A percentile compares a stretch with the other conserved stretches of the same genome.
These are phyloP conservation scores for Emergomyces orientalis DNA, from an alignment of 2,329 filamentous ascomycete genomes.

Conservation along the genomic window DNA sequence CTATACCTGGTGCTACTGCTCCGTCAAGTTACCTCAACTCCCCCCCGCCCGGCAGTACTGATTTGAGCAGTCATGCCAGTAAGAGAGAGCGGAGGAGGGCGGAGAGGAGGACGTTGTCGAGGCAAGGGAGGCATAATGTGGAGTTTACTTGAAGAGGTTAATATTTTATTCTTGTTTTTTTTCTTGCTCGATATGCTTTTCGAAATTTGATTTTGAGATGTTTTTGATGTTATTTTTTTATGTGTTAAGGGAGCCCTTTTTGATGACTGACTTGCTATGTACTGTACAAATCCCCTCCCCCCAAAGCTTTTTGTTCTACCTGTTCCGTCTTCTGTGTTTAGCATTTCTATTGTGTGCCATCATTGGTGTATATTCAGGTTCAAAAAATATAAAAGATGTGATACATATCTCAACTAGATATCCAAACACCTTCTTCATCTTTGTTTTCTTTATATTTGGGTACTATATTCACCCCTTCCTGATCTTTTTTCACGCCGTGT, in stretches of 20 bases:
- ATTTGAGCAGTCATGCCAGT: constrained; percentile 44
- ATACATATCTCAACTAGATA: not conserved
- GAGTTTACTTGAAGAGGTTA: constrained; percentile 38
- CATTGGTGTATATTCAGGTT: not conserved
- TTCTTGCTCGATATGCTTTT: not conserved
- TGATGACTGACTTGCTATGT: not conserved
- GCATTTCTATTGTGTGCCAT: not conserved
- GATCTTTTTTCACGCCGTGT: no score
- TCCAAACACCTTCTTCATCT: no score
- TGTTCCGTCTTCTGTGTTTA: not conserved
- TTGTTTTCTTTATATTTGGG: no score
- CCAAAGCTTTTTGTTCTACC: not conserved
- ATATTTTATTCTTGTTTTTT: not conserved
- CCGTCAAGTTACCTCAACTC: constrained; percentile 32
- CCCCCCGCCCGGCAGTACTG: constrained; percentile 36
- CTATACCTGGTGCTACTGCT: constrained; percentile 33
- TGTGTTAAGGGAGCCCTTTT: not conserved
- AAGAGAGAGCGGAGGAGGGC: constrained; percentile 46
- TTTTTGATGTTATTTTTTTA: not conserved
- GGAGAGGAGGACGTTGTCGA: constrained; percentile 42
- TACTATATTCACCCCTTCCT: no score
- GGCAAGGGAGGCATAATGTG: constrained; percentile 38
- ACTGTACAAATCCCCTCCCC: not conserved
- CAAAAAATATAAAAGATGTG: not conserved
- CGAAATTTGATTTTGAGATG: not conserved